phyloP scores from a whole-genome alignment of 257 asterid species.

The Cynanchum wilfordii region DNA sequence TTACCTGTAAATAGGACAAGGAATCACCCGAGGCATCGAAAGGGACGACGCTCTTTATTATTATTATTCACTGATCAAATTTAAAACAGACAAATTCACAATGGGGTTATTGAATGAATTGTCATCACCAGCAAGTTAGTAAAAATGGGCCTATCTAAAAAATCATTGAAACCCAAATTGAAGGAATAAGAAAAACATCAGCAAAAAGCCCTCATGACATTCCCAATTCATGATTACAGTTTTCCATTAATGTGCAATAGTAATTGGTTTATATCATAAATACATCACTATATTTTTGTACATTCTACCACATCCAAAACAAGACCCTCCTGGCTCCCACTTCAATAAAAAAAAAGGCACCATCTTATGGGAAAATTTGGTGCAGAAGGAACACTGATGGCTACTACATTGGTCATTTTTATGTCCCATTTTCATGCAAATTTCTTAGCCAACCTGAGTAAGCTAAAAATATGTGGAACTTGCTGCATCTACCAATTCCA shows the following conservation, averaged over 20 bases:
- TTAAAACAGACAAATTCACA: too few species aligned
- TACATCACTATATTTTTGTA: neutral
- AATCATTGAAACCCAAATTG: too few species aligned
- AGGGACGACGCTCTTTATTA: too few species aligned
- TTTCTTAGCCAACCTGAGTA: neutral
- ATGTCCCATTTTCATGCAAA: neutral
- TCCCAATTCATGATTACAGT: neutral
- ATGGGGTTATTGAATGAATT: too few species aligned
- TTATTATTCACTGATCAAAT: too few species aligned
- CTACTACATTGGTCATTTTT: neutral
- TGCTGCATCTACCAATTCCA: conserved; percentile 1
- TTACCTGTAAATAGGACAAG: too few species aligned
- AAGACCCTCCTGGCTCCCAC: neutral
- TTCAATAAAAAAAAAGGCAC: conserved; percentile 7
- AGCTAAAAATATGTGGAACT: neutral
- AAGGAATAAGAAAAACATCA: too few species aligned
- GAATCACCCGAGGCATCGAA: too few species aligned
- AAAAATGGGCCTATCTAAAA: too few species aligned
- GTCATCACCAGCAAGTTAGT: too few species aligned
- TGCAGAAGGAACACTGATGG: neutral
- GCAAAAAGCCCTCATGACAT: too few species aligned
- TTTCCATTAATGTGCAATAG: neutral
- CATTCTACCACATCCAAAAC: conserved; percentile 3
- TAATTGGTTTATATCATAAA: neutral
- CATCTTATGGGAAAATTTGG: neutral